Base-by-base conservation (phyloP, 306 rosid species). In the peach (Prunus persica) region DNA sequence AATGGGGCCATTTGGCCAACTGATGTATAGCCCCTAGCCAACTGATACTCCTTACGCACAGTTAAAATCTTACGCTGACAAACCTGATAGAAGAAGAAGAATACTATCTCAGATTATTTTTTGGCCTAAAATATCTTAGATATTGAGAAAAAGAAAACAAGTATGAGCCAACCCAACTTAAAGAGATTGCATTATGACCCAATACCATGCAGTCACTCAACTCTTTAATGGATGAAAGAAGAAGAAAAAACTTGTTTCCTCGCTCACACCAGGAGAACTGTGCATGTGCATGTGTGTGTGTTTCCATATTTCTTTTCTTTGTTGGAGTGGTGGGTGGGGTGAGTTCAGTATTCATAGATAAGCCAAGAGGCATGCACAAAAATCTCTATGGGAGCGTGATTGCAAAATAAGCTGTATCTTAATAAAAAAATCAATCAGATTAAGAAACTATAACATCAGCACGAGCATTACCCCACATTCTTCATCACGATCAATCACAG, bases 1-100 rank as follows among this genome's bases (percentile, higher is more conserved):
- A 95, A 95, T 3, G 98, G 96, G 62, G 98, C 92, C 97, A 95
- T 90, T 78, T 88, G 91, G 81, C 93, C 98, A 12, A 89, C 89
- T 73, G 95, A 84, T 58, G 93, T 77, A 82, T 80, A 95, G 47
- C 95, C 97, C 76, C 87, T 87, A 62, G 88, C 81, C 80, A 86
- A 77, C 79, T 87, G 90, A 30, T 85, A 81, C 75, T 90, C 98
- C 84, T 92, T 86, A 78, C 92, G 96, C 69, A 87, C 85, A 65
- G 86, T 81, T 69, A 95, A 84, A 80, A 95, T 89, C 80, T 89
- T 95, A 41, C 97, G 90, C 76, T 76, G 88, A 45, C 98, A 95
- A 32, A 74, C 97, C 98, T 94, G 82, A 62, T 46, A 81, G 79
- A 20, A 14, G 81, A 20, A 14, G 81, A 22, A 49, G 45, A 69